Evolutionary conservation across 768 basidiomycete species (phyloP).

Genomic region (Flagelloscypha sp.): DNA sequence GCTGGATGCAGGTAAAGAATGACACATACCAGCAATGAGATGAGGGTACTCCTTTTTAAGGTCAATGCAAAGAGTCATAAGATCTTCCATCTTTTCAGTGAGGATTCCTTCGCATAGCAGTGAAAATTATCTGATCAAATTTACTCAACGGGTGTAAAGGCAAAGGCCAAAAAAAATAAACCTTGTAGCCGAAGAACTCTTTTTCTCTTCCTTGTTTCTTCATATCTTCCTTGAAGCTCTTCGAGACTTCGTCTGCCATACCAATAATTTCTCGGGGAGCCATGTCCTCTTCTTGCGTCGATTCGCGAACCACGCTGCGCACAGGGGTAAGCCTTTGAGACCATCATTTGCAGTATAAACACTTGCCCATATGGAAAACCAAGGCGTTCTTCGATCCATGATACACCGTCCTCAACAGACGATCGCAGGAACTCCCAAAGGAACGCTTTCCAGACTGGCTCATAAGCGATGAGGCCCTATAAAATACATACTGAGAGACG

Average conservation of each 20-base stretch:
- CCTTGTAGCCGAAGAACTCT: constrained; percentile 62
- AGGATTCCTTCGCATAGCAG: constrained; percentile 48
- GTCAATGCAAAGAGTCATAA: constrained; percentile 64
- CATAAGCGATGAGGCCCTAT: constrained; percentile 42
- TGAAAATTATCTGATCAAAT: constrained; percentile 59
- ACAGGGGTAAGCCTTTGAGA: constrained; percentile 3
- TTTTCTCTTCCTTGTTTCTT: constrained; percentile 42
- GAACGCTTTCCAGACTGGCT: constrained; percentile 53
- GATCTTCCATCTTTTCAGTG: constrained; percentile 50
- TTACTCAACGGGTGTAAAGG: no score
- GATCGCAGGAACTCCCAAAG: constrained; percentile 53
- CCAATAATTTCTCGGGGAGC: constrained; percentile 52
- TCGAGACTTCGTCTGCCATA: constrained; percentile 44
- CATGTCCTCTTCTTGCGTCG: constrained; percentile 50
- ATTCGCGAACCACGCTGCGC: constrained; percentile 48
- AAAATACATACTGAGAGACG: not conserved
- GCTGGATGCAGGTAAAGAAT: constrained; percentile 2
- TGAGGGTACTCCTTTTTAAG: constrained; percentile 71
- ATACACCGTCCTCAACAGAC: constrained; percentile 63
- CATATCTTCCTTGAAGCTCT: constrained; percentile 47
- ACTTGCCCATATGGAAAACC: constrained; percentile 55
- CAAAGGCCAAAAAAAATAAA: no score
- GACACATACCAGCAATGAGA: constrained; percentile 53
- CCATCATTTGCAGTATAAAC: constrained; percentile 8
- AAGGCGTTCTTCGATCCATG: constrained; percentile 60